phyloP scores from a whole-genome alignment of 805 yeast genomes.

The Myxozyma monticola region DNA sequence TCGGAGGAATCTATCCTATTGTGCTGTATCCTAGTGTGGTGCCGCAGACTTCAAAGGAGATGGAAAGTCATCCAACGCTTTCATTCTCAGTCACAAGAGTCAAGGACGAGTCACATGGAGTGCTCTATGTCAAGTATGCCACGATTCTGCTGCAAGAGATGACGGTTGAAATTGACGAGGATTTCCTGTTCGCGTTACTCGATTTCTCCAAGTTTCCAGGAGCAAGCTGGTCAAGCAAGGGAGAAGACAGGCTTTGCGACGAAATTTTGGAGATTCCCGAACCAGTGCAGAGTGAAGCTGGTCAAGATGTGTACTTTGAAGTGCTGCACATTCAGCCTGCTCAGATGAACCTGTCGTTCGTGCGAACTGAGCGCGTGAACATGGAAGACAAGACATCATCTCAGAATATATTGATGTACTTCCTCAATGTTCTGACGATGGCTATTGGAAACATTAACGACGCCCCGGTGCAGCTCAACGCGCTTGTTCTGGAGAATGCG shows the following conservation, averaged over 20 bases:
- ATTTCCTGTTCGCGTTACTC: slow-evolving; percentile 75
- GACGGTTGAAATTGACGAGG: slow-evolving; percentile 92
- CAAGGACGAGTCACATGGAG: slow-evolving; percentile 89
- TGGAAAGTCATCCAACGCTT: slow-evolving; percentile 86
- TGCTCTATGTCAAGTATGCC: slow-evolving; percentile 85
- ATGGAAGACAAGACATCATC: slow-evolving; percentile 62
- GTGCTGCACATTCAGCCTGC: slow-evolving; percentile 90
- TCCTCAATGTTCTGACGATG: slow-evolving; percentile 87
- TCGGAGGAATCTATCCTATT: slow-evolving; percentile 85
- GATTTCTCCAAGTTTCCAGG: slow-evolving; percentile 83
- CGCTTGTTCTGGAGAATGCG: slow-evolving; percentile 82
- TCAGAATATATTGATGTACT: slow-evolving; percentile 63
- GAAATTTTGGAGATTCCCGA: slow-evolving; percentile 66
- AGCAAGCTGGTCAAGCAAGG: slow-evolving; percentile 63
- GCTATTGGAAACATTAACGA: slow-evolving; percentile 96
- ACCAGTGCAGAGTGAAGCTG: slow-evolving; percentile 55
- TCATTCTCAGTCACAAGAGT: slow-evolving; percentile 82
- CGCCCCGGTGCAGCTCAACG: slow-evolving; percentile 89
- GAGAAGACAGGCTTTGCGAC: slow-evolving; percentile 58
- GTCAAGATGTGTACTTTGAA: slow-evolving; percentile 85
- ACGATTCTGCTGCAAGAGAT: slow-evolving; percentile 86
- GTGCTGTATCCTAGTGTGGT: slow-evolving; percentile 85
- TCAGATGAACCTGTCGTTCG: slow-evolving; percentile 83
- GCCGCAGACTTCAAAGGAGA: slow-evolving; percentile 78
- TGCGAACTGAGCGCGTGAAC: slow-evolving; percentile 76